Evolutionary conservation across 306 rosid genomes (phyloP).

Genomic region (Astragalus glycyphyllos): DNA sequence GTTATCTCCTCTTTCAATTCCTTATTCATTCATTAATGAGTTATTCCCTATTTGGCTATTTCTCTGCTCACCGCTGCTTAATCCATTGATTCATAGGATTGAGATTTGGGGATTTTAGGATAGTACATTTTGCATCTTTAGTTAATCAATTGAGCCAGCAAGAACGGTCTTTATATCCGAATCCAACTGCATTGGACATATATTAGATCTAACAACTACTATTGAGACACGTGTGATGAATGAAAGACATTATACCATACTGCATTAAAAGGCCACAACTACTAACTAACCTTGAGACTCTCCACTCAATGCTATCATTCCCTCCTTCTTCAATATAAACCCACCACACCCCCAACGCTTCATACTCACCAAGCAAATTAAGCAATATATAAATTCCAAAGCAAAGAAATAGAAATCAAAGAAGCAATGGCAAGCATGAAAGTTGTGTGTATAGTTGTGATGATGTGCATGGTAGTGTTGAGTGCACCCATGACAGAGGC

Average conservation of each 20-base stretch:
- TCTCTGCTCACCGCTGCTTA: no score
- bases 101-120: no score
- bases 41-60: no score
- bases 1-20: no score
- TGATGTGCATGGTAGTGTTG: slow-evolving; percentile 37
- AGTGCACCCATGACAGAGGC: slow-evolving; percentile 41
- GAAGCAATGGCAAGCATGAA: slow-evolving; percentile 46
- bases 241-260: neutral
- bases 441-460: slow-evolving; percentile 34
- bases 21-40: no score
- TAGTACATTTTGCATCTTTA: no score
- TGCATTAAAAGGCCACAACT: neutral
- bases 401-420: no score
- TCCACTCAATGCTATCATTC: neutral
- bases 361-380: neutral
- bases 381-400: neutral
- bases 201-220: no score
- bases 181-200: no score
- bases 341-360: neutral
- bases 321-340: neutral
- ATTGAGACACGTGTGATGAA: neutral
- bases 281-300: neutral
- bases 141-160: no score
- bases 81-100: no score
- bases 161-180: no score